Conservation (phyloP, 1,284 basidiomycete species). For the Microbotryum scabiosae region DNA sequence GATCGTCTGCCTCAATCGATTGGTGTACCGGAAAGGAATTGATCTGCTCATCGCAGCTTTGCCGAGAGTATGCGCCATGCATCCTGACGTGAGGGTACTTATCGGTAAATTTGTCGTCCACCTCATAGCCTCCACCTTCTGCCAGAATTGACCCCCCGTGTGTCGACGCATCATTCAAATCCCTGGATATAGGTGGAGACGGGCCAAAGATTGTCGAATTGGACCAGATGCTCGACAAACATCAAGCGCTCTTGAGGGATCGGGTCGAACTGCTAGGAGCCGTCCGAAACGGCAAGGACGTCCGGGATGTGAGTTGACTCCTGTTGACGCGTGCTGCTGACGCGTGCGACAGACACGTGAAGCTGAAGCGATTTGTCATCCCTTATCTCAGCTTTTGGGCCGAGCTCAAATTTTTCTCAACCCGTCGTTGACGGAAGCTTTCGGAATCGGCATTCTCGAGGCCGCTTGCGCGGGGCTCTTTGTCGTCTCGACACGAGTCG, state of each 20-base stretch:
- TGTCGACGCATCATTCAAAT: neutral
- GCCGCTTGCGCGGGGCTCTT: constrained; percentile 91
- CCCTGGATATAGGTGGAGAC: constrained; percentile 50
- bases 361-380: neutral
- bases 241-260: constrained; percentile 64
- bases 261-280: constrained; percentile 80
- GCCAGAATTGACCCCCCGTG: neutral
- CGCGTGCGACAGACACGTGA: neutral
- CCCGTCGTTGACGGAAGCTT: constrained; percentile 91
- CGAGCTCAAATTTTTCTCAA: constrained; percentile 88
- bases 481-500: constrained; percentile 87
- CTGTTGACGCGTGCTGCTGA: neutral
- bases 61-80: constrained; percentile 74
- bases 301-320: constrained; percentile 55
- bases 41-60: constrained; percentile 89
- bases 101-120: constrained; percentile 53
- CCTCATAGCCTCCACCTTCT: neutral
- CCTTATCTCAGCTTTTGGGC: constrained; percentile 56
- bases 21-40: constrained; percentile 94
- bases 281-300: constrained; percentile 63
- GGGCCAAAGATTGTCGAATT: constrained; percentile 93
- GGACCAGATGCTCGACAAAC: constrained; percentile 89
- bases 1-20: constrained; percentile 86
- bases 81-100: constrained; percentile 77
- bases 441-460: constrained; percentile 92